Conservation (phyloP, 805 yeast genomes). For the Schwanniomyces vanrijiae region DNA sequence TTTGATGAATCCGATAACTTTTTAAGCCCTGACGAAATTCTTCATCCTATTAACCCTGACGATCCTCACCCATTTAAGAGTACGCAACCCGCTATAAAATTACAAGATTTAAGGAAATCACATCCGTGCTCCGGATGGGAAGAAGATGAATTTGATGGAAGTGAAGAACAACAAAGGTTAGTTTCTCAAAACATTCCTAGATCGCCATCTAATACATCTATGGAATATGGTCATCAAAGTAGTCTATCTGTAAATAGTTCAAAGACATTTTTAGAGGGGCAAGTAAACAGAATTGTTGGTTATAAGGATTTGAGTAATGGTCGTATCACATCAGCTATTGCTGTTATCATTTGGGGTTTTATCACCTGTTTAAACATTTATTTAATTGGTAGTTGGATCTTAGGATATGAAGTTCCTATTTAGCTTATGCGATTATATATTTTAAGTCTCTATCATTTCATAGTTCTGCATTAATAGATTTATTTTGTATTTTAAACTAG, state of each 20-base stretch:
- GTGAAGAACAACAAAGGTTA: slow-evolving; percentile 18
- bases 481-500: too few species aligned
- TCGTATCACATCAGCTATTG: slow-evolving; percentile 48
- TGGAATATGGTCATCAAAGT: not conserved
- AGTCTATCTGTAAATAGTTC: not conserved
- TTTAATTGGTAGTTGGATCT: slow-evolving; percentile 45
- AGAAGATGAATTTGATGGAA: slow-evolving; percentile 28
- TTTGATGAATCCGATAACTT: slow-evolving; percentile 10
- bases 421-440: slow-evolving; percentile 5
- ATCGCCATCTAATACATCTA: not conserved
- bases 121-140: slow-evolving; percentile 46
- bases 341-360: slow-evolving; percentile 65
- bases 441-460: not conserved
- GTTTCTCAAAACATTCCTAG: slow-evolving; percentile 1
- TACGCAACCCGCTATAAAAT: slow-evolving; percentile 40
- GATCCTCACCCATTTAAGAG: slow-evolving; percentile 12
- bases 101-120: slow-evolving; percentile 37
- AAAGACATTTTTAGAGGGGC: not conserved
- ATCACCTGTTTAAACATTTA: slow-evolving; percentile 73
- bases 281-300: slow-evolving; percentile 25
- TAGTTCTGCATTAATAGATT: not conserved
- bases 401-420: slow-evolving; percentile 29
- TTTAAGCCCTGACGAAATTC: not conserved
- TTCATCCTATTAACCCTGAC: not conserved
- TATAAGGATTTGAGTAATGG: slow-evolving; percentile 73